Base-by-base conservation (phyloP, 805 yeast genomes). In the Cyberlindnera galapagoensis region DNA sequence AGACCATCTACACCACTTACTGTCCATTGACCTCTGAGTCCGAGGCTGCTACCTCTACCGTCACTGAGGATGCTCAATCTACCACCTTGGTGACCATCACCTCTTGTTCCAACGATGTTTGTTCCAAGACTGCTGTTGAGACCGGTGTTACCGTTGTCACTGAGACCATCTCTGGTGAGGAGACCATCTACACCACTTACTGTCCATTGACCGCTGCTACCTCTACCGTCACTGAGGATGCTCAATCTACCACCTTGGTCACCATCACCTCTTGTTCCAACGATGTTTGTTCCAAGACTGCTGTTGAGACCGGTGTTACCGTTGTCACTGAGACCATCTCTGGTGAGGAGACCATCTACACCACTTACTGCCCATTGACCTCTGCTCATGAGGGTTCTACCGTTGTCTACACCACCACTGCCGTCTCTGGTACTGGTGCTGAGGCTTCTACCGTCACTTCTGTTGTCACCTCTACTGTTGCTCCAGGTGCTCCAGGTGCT, bases 1-100 rank as follows among this genome's bases (percentile, higher is more conserved):
- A 55, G 35, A 58, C 63, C 31, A 50, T 49, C 36, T 56, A 51
- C 58, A 59, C 63, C 42, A 42, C 44, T 20, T 42, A 35, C 39
- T 40, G 42, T 36, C 43, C 43, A 34, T 36, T 41, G 31, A 34
- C 42, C 17, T 22, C 25, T 13, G 26, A 31, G 13, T 8, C 31
- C 11, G 28, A 22, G 15, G 38, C 32, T 11, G 30, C 43, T 22
- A 46, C 58, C 40, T 54, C 57, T 24, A 31, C 51, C 21, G 46
- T 44, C 36, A 51, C 58, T 29, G 46, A 56, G 38, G 27, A 17
- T 14, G 35, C 27, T 17, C 12, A 25, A 17, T 36, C 32, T 30
- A 36, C 39, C 14, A 36, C 39, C 9, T 26, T 30, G 11, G 21
- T 35, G 18, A 36, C 39, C 15, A 12, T 34, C 28, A 34, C 38